These are phyloP conservation scores for Penicillium goetzii DNA, from an alignment of 495 filamentous ascomycete genomes.

Conservation along the genomic window DNA sequence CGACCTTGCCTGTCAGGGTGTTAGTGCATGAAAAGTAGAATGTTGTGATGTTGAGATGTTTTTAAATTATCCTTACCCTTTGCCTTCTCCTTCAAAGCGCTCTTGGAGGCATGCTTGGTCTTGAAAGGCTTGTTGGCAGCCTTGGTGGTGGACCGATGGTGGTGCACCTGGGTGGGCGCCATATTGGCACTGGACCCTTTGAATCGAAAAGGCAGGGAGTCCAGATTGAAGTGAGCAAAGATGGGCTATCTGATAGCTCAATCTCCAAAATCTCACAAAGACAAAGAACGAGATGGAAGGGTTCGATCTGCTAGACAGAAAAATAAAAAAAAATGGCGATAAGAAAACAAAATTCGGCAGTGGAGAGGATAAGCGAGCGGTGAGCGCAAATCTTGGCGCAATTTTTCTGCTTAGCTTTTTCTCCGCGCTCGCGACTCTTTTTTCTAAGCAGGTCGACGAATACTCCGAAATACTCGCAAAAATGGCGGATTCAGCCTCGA, in stretches of 20 bases:
- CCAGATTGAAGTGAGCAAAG: constrained; percentile 38
- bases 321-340: constrained; percentile 36
- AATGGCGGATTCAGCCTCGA: constrained; percentile 33
- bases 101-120: constrained; percentile 85
- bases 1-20: constrained; percentile 59
- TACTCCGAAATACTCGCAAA: constrained; percentile 24
- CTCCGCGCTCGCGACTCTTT: constrained; percentile 14
- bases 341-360: constrained; percentile 44
- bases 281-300: constrained; percentile 13
- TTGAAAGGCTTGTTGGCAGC: constrained; percentile 85
- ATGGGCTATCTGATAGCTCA: constrained; percentile 10
- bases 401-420: constrained; percentile 32
- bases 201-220: constrained; percentile 82
- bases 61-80: constrained; percentile 63
- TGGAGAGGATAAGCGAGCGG: constrained; percentile 47
- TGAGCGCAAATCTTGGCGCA: constrained; percentile 39
- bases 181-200: constrained; percentile 72
- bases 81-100: constrained; percentile 71
- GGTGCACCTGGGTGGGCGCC: constrained; percentile 64
- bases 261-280: constrained; percentile 10
- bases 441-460: constrained; percentile 10
- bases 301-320: constrained; percentile 16
- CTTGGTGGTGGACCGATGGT: constrained; percentile 92
- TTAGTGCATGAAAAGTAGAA: constrained; percentile 9
- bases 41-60: background rate